Base-by-base conservation (phyloP, 2,329 filamentous ascomycete species). In the Colletotrichum sp. region DNA sequence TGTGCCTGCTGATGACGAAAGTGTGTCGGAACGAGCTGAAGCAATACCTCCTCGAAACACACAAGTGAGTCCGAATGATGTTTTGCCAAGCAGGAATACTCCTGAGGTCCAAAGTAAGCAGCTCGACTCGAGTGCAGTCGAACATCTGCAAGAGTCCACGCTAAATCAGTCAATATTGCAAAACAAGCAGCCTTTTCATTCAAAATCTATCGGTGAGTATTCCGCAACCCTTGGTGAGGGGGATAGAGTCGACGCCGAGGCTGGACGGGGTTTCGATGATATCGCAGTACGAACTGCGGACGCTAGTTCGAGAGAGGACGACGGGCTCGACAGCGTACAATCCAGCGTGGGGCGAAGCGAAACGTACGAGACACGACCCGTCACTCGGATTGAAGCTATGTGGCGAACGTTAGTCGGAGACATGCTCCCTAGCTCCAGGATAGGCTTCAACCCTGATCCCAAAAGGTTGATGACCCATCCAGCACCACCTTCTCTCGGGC, bases 41-140 rank as follows among this genome's bases (percentile, higher is more conserved):
- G 1, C 15, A 38, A 18, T 0, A 38, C 1, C 36, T 38, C 1
- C 36, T 1, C 8, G 0, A 18, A 3, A 38, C 15, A 5, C 16
- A 38, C 36, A 38, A 18, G 36, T 1, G 8, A 18, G 36, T 38
- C 4, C 15, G 2, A 2, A 38, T 38, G 36, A 2, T 18, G 36
- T 18, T 0, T 38, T 9, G 36, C 34, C 15, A 5, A 4, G 8
- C 15, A 38, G 1, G 8, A 8, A 38, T 3, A 38, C 34, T 16
- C 34, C 3, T 2, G 34, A 8, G 34, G 7, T 16, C 15, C 7
- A 8, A 2, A 38, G 15, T 16, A 5, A 38, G 15, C 36, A 2
- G 36, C 36, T 5, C 1, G 36, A 38, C 36, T 2, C 36, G 15
- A 16, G 4, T 16, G 1, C 34, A 16, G 34, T 8, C 34, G 4